Evolutionary conservation across 2,329 filamentous ascomycete genomes (phyloP).

Genomic region (Epichloe coenophiala): DNA sequence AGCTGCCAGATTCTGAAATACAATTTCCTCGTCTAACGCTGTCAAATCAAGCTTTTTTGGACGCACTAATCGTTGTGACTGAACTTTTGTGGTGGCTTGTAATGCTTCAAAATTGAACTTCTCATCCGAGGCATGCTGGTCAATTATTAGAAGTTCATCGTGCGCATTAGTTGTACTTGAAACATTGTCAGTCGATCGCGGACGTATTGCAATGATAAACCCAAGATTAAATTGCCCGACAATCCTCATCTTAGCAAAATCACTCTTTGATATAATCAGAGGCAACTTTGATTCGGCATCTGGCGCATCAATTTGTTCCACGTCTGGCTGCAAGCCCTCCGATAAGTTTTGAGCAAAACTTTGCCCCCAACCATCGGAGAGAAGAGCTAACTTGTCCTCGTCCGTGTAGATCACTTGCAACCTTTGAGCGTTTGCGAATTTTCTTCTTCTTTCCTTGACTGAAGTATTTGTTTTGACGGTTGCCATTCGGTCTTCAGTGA

Average conservation of each 20-base stretch:
- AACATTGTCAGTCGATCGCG: conserved; percentile 14
- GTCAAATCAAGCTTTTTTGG: conserved; percentile 76
- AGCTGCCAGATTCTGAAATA: conserved; percentile 59
- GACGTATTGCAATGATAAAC: conserved; percentile 77
- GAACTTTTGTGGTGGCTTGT: conserved; percentile 66
- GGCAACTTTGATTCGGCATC: conserved; percentile 71
- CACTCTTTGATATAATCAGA: conserved; percentile 77
- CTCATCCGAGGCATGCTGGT: conserved; percentile 95
- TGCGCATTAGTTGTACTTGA: conserved; percentile 14
- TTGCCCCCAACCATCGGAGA: background rate
- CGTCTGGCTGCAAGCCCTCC: conserved; percentile 4
- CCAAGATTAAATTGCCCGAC: conserved; percentile 93
- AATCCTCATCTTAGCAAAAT: conserved; percentile 79
- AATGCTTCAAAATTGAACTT: conserved; percentile 97
- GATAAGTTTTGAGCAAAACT: background rate
- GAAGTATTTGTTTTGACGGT: background rate
- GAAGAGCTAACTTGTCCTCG: background rate
- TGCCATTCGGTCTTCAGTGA: background rate
- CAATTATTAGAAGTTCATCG: conserved; percentile 93
- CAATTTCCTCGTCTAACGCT: conserved; percentile 84
- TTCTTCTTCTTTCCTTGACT: background rate
- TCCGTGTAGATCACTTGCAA: background rate
- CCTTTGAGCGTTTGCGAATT: background rate
- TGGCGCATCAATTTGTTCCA: conserved; percentile 31
- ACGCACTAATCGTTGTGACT: conserved; percentile 78